phyloP scores from a whole-genome alignment of 2,329 filamentous ascomycete species.

The Helotiales sp. region DNA sequence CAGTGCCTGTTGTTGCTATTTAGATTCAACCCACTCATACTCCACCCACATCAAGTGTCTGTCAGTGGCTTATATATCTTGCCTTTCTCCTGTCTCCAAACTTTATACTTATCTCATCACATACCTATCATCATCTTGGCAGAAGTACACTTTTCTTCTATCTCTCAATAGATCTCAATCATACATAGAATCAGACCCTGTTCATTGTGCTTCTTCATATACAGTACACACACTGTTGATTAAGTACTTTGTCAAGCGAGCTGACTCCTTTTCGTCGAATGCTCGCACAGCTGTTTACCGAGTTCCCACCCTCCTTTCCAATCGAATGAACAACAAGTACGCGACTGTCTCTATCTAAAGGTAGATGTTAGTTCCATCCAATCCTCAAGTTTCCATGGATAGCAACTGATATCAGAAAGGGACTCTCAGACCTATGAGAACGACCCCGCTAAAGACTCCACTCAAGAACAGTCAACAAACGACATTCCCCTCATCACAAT shows the following conservation, averaged over 20 bases:
- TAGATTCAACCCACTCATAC: constrained; percentile 17
- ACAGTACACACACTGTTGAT: constrained; percentile 1
- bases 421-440: constrained; percentile 34
- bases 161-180: constrained; percentile 13
- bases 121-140: constrained; percentile 4
- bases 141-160: constrained; percentile 12
- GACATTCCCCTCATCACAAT: constrained; percentile 35
- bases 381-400: not conserved
- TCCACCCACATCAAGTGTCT: constrained; percentile 23
- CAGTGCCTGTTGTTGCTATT: constrained; percentile 34
- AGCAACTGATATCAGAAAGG: constrained; percentile 31
- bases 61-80: constrained; percentile 30
- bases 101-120: not conserved
- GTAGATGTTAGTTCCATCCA: constrained; percentile 37
- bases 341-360: constrained; percentile 18
- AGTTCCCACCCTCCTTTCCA: constrained; percentile 8
- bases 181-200: not conserved
- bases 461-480: constrained; percentile 23
- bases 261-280: constrained; percentile 8
- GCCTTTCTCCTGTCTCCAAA: constrained; percentile 12
- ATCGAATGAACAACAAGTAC: constrained; percentile 17
- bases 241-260: constrained; percentile 12
- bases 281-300: constrained; percentile 7
- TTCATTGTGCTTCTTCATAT: constrained; percentile 1
- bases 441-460: constrained; percentile 20